These are phyloP conservation scores for Stylosanthes scabra DNA, from an alignment of 331 rosid species.

Conservation along the genomic window DNA sequence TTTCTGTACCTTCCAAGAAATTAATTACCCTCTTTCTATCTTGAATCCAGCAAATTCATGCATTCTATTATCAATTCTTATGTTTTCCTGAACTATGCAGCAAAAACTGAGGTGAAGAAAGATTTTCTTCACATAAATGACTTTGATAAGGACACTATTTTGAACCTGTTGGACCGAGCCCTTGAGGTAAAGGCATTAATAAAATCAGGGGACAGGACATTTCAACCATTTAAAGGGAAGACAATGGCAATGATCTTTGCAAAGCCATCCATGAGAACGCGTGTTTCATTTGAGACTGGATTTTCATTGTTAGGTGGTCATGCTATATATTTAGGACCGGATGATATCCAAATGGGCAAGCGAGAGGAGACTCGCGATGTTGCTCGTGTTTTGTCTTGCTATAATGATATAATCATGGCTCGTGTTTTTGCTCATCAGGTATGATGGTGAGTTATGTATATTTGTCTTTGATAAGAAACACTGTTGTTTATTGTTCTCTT, in stretches of 20 bases:
- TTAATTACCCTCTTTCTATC: constrained; percentile 10
- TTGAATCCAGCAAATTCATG: constrained; percentile 1
- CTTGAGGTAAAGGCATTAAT: constrained; percentile 77
- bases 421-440: constrained; percentile 99
- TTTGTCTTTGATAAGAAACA: constrained; percentile 18
- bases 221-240: constrained; percentile 86
- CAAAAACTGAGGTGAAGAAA: constrained; percentile 65
- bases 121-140: constrained; percentile 86
- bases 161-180: constrained; percentile 85
- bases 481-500: not conserved
- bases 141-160: constrained; percentile 74
- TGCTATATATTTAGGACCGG: constrained; percentile 90
- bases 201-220: constrained; percentile 86
- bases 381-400: constrained; percentile 87
- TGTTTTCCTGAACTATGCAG: constrained; percentile 45
- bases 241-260: constrained; percentile 97
- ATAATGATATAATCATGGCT: constrained; percentile 95
- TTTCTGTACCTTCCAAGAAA: constrained; percentile 4
- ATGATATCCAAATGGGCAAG: constrained; percentile 97
- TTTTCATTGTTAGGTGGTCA: constrained; percentile 89
- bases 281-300: constrained; percentile 96
- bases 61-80: constrained; percentile 19
- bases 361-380: constrained; percentile 96
- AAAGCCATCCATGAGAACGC: constrained; percentile 96
- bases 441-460: constrained; percentile 63